Percentiles rank a stretch among this genome's conserved stretches.
Conservation (phyloP, 768 basidiomycete genomes). For the Chalciporus pseudorubinellus region DNA sequence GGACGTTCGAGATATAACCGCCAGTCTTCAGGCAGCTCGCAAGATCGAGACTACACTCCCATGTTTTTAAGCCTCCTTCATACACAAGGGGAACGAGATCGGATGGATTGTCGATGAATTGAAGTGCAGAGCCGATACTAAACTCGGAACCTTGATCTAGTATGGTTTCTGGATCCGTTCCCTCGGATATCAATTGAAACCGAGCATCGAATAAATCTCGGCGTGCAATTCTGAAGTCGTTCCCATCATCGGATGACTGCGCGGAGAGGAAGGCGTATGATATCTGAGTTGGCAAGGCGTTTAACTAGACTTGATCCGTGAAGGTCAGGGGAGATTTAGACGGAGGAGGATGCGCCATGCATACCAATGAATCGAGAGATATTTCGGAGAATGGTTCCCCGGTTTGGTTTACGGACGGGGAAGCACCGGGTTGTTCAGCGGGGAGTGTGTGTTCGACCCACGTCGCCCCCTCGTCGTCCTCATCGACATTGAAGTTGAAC, state of each 20-base stretch:
- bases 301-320: slow-evolving; percentile 48
- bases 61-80: slow-evolving; percentile 96
- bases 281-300: slow-evolving; percentile 64
- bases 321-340: slow-evolving; percentile 1
- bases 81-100: slow-evolving; percentile 92
- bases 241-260: slow-evolving; percentile 39
- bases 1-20: slow-evolving; percentile 21
- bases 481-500: slow-evolving; percentile 58
- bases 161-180: slow-evolving; percentile 32
- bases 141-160: slow-evolving; percentile 14
- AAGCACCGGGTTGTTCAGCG: not conserved
- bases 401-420: not conserved
- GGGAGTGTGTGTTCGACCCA: slow-evolving; percentile 11
- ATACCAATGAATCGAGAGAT: slow-evolving; percentile 30
- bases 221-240: slow-evolving; percentile 49
- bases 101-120: slow-evolving; percentile 77
- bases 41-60: slow-evolving; percentile 93
- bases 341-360: slow-evolving; percentile 10
- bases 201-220: slow-evolving; percentile 94
- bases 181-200: slow-evolving; percentile 83
- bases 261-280: slow-evolving; percentile 76
- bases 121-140: slow-evolving; percentile 38
- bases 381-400: slow-evolving; percentile 29
- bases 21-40: slow-evolving; percentile 58
- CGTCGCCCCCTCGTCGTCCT: slow-evolving; percentile 35